Evolutionary conservation across 495 filamentous ascomycete genomes (phyloP).

Genomic region (Talaromyces stipitatus): DNA sequence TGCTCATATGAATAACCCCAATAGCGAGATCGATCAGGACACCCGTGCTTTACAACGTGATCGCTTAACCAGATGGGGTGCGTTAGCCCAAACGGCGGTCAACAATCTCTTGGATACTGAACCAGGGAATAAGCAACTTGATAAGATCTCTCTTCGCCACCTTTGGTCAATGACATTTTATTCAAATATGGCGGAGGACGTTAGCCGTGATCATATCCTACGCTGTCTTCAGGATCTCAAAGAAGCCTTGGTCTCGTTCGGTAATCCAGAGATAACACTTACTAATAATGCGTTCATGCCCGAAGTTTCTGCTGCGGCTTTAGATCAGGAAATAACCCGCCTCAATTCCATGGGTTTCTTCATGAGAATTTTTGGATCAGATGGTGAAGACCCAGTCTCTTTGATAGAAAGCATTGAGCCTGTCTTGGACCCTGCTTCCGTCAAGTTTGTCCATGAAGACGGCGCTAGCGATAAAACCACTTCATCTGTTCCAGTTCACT

Average conservation of each 20-base stretch:
- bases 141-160: constrained; percentile 48
- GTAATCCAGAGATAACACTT: constrained; percentile 50
- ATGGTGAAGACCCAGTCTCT: constrained; percentile 61
- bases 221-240: constrained; percentile 72
- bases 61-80: constrained; percentile 67
- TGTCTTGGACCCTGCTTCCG: constrained; percentile 67
- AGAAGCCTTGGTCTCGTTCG: constrained; percentile 30
- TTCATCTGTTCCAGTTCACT: constrained; percentile 18
- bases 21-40: constrained; percentile 54
- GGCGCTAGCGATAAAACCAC: constrained; percentile 10
- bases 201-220: constrained; percentile 67
- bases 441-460: constrained; percentile 26
- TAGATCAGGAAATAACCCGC: constrained; percentile 84
- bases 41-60: constrained; percentile 57
- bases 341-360: constrained; percentile 97
- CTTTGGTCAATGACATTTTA: constrained; percentile 80
- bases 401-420: constrained; percentile 92
- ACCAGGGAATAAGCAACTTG: constrained; percentile 14
- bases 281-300: constrained; percentile 86
- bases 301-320: constrained; percentile 70
- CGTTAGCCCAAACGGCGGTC: constrained; percentile 57
- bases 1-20: constrained; percentile 65
- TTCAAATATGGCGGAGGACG: constrained; percentile 59
- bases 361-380: constrained; percentile 64
- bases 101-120: constrained; percentile 36